Evolutionary conservation across 441 rosid genomes (phyloP).

Genomic region (Lepidium campestre): DNA sequence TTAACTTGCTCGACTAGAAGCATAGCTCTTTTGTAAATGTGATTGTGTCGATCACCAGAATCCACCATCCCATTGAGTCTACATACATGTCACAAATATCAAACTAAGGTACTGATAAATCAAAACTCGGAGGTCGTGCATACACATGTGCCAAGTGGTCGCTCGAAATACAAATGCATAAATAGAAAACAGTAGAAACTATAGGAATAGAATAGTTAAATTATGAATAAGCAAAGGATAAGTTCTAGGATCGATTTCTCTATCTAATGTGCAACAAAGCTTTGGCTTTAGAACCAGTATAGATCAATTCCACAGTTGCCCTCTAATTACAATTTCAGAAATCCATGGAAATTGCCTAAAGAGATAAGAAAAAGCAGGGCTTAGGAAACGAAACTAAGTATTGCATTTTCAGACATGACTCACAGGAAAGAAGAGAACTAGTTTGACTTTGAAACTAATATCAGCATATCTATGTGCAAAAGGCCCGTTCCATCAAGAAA

Average conservation of each 20-base stretch:
- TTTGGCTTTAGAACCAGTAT: background rate
- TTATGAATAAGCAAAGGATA: background rate
- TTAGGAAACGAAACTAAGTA: background rate
- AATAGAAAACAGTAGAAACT: background rate
- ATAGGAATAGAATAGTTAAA: background rate
- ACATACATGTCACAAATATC: constrained; percentile 8
- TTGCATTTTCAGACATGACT: background rate
- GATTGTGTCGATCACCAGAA: constrained; percentile 72
- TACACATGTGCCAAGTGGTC: background rate
- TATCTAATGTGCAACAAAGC: background rate
- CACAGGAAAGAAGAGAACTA: background rate
- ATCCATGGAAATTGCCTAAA: background rate
- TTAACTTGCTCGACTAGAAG: constrained; percentile 90
- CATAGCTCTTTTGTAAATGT: constrained; percentile 86
- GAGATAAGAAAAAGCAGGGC: background rate
- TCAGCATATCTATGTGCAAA: background rate
- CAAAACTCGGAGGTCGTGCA: background rate
- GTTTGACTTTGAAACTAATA: background rate
- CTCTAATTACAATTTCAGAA: background rate
- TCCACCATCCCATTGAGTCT: constrained; percentile 92
- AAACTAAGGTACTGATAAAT: constrained; percentile 1
- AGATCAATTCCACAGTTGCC: background rate
- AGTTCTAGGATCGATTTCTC: background rate
- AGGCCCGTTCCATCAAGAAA: background rate
- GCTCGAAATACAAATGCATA: background rate